Percentiles rank a stretch among this genome's conserved stretches.
These are phyloP conservation scores for Glutinoglossum americanum DNA, from an alignment of 495 filamentous ascomycete species.

Conservation along the genomic window DNA sequence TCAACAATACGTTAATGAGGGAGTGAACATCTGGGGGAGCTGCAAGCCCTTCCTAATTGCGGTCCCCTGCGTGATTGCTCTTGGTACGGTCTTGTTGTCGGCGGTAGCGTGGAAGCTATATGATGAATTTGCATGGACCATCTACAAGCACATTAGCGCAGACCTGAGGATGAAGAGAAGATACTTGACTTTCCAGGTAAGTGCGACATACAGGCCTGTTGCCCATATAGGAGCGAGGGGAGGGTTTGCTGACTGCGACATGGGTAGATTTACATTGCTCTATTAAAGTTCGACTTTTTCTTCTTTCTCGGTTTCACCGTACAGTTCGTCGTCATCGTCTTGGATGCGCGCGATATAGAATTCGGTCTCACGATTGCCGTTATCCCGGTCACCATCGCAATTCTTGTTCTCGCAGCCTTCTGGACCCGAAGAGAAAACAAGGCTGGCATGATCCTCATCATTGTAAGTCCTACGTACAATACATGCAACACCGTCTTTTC, in stretches of 20 bases:
- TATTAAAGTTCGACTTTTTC: slow-evolving; percentile 98
- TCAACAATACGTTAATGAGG: slow-evolving; percentile 14
- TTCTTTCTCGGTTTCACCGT: slow-evolving; percentile 98
- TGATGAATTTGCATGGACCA: slow-evolving; percentile 97
- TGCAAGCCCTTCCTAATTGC: slow-evolving; percentile 62
- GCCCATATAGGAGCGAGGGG: background rate
- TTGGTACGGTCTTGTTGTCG: slow-evolving; percentile 48
- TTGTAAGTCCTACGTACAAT: slow-evolving; percentile 27
- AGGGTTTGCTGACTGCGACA: slow-evolving; percentile 13
- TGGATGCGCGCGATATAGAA: slow-evolving; percentile 38
- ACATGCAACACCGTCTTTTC: background rate
- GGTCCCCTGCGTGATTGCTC: slow-evolving; percentile 61
- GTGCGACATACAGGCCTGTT: slow-evolving; percentile 6
- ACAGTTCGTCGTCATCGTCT: slow-evolving; percentile 88
- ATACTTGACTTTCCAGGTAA: slow-evolving; percentile 88
- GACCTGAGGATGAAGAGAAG: slow-evolving; percentile 92
- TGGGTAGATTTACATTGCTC: slow-evolving; percentile 77
- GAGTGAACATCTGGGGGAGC: slow-evolving; percentile 36
- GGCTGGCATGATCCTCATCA: slow-evolving; percentile 53
- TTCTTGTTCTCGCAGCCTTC: slow-evolving; percentile 64
- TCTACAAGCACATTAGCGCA: slow-evolving; percentile 96
- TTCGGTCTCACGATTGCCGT: slow-evolving; percentile 73
- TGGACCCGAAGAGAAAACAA: slow-evolving; percentile 66
- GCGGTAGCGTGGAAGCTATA: slow-evolving; percentile 85
- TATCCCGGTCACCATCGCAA: slow-evolving; percentile 72